Percentiles rank a stretch among this genome's conserved stretches.
Evolutionary conservation across 805 yeast species (phyloP).

Genomic region (Candida manassasensis): DNA sequence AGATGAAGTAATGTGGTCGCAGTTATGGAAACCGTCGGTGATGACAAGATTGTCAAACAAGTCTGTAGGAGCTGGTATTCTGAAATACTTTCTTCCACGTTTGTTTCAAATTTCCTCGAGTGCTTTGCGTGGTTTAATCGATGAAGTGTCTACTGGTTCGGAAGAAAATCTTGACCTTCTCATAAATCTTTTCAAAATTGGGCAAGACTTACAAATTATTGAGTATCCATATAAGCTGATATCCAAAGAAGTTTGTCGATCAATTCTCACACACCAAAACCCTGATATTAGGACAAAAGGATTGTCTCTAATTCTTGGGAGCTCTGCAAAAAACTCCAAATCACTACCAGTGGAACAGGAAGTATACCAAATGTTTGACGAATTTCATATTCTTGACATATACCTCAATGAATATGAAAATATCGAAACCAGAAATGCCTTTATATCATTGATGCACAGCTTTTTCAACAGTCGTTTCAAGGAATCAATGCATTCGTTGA

Average conservation of each 20-base stretch:
- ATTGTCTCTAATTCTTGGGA: constrained; percentile 53
- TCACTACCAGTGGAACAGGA: constrained; percentile 50
- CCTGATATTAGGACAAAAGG: constrained; percentile 46
- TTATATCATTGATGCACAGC: constrained; percentile 55
- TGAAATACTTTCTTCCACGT: constrained; percentile 57
- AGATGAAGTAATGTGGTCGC: constrained; percentile 43
- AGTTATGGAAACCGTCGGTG: constrained; percentile 45
- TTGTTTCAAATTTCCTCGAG: constrained; percentile 50
- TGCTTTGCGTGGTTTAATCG: constrained; percentile 18
- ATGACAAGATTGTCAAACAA: constrained; percentile 27
- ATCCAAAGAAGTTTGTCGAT: constrained; percentile 5
- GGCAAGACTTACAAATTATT: constrained; percentile 45
- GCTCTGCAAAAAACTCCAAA: constrained; percentile 45
- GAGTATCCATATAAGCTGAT: constrained; percentile 6
- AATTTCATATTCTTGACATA: constrained; percentile 36
- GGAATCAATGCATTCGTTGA: constrained; percentile 57
- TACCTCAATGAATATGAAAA: constrained; percentile 57
- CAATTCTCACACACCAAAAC: constrained; percentile 44
- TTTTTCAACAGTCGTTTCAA: constrained; percentile 56
- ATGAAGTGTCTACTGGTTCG: constrained; percentile 19
- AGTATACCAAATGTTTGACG: constrained; percentile 41
- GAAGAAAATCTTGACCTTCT: constrained; percentile 33
- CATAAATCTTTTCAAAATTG: constrained; percentile 56
- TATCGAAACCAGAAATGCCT: constrained; percentile 63
- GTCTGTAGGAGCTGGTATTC: constrained; percentile 42